These are phyloP conservation scores for Mortierella hygrophila DNA, from an alignment of 192 early-diverging fungal genomes.

Conservation along the genomic window DNA sequence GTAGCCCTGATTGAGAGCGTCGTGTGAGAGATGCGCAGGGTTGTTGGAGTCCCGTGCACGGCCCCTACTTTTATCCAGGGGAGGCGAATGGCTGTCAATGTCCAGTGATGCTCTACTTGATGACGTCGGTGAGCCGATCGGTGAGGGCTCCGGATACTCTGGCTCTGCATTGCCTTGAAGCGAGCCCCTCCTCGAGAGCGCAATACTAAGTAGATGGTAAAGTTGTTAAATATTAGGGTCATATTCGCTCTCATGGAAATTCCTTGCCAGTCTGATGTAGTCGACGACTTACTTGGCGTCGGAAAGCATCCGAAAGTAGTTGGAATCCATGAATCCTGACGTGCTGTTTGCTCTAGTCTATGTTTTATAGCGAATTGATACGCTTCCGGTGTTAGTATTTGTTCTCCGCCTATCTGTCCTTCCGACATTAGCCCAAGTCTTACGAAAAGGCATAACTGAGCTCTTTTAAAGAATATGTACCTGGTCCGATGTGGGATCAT, in stretches of 20 bases:
- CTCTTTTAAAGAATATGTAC: neutral
- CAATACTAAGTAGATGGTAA: conserved; percentile 1
- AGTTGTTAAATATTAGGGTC: neutral
- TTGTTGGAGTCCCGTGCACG: neutral
- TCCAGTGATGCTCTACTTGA: conserved; percentile 39
- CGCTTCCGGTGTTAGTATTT: neutral
- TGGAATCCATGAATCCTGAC: conserved; percentile 60
- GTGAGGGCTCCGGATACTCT: neutral
- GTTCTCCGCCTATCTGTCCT: neutral
- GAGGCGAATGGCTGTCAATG: conserved; percentile 13
- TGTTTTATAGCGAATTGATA: neutral
- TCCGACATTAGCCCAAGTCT: neutral
- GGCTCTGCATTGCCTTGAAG: conserved; percentile 18
- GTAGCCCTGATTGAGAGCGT: conserved; percentile 95
- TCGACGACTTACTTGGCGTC: conserved; percentile 40
- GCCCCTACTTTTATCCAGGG: conserved; percentile 1
- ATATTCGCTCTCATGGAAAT: too few relatives aligned
- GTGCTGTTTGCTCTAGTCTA: conserved; percentile 21
- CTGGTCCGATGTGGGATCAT: conserved; percentile 9
- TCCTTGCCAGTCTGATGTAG: neutral
- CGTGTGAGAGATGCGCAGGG: conserved; percentile 64
- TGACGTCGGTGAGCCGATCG: conserved; percentile 38
- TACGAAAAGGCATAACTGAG: neutral
- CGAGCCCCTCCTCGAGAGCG: conserved; percentile 19
- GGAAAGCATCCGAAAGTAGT: conserved; percentile 71